Conservation (phyloP, 1,284 basidiomycete genomes). For the Ganoderma resinaceum region DNA sequence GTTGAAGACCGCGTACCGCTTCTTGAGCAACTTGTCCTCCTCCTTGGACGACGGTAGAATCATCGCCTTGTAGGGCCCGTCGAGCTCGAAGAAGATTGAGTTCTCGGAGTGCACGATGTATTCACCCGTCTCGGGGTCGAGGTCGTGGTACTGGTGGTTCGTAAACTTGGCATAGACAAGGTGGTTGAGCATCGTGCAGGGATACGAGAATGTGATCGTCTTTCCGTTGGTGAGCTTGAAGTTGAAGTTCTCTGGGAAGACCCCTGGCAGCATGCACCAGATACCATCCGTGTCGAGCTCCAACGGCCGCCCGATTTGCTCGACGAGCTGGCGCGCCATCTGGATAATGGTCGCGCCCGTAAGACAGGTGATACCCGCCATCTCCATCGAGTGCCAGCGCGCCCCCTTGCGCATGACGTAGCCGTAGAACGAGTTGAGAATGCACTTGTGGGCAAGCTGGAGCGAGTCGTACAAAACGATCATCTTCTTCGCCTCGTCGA, state of each 20-base stretch:
- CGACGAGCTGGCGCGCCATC: slow-evolving; percentile 98
- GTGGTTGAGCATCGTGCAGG: slow-evolving; percentile 99
- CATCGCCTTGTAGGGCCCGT: slow-evolving; percentile 99
- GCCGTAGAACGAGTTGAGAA: slow-evolving; percentile 99
- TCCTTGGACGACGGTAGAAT: slow-evolving; percentile 99
- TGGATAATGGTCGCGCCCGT: slow-evolving; percentile 99
- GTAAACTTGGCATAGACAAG: slow-evolving; percentile 96
- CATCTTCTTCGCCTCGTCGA: slow-evolving; percentile 99
- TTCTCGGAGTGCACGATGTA: slow-evolving; percentile 95
- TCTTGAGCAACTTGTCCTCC: slow-evolving; percentile 98
- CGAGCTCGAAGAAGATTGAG: slow-evolving; percentile 99
- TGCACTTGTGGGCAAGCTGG: slow-evolving; percentile 99
- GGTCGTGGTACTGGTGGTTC: slow-evolving; percentile 97
- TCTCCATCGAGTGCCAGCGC: slow-evolving; percentile 99
- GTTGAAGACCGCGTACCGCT: slow-evolving; percentile 99
- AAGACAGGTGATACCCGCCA: slow-evolving; percentile 99
- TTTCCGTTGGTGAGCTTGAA: slow-evolving; percentile 94
- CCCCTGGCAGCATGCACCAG: slow-evolving; percentile 99
- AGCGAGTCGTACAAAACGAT: slow-evolving; percentile 99
- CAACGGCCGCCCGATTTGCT: slow-evolving; percentile 96
- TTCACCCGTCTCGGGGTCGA: slow-evolving; percentile 84
- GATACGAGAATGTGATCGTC: slow-evolving; percentile 92
- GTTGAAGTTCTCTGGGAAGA: slow-evolving; percentile 98
- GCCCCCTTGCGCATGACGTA: slow-evolving; percentile 99
- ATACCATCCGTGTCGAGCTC: slow-evolving; percentile 99